Base-by-base conservation (phyloP, 1,284 basidiomycete genomes). In the Papiliotrema nemorosa region DNA sequence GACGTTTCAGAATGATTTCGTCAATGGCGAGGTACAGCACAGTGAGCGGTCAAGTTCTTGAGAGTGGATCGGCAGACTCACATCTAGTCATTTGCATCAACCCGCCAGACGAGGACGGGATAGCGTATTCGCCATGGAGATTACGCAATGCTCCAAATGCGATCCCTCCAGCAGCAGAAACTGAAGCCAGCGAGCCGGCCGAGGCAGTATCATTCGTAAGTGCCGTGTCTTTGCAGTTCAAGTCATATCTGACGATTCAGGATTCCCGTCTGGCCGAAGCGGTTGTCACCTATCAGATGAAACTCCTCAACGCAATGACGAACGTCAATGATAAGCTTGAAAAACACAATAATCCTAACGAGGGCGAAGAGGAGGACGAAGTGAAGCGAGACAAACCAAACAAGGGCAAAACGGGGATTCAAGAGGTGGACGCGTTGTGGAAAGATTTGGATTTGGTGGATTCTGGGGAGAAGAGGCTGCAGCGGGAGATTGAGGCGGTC, bases 21-120 rank as follows among this genome's bases (percentile, higher is more conserved):
- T 67, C 33, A 76, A 76, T 52, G 75, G 75, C 45, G 73, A 76
- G 56, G 73, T 76, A 14, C 73, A 76, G 58, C 71, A 74, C 58
- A 70, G 75, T 76, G 38, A 60, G 74, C 34, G 13, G 16, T 44
- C 16, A 5, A n/a, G 22, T 34, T 16, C 7, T n/a, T 4, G 16
- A 44, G 20, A 20, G 29, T 34, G 34, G 10, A 25, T 26, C 4
- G 22, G 39, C 41, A 14, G 14, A 10, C 24, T 29, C 14, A 48
- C 37, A 9, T 20, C 13, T 6, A 74, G 75, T 75, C 54, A 76
- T 76, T 52, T 76, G 75, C 55, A 54, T 75, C 55, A 58, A 73
- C 29, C 70, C 72, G 14, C 61, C 62, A 7, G 63, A 67, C 5
- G 61, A 57, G 21, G 56, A 64, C 26, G 70, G 66, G 16, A 47